These are phyloP conservation scores for Saccharomyces hybrid DNA, from an alignment of 1,139 yeast species.

Conservation along the genomic window DNA sequence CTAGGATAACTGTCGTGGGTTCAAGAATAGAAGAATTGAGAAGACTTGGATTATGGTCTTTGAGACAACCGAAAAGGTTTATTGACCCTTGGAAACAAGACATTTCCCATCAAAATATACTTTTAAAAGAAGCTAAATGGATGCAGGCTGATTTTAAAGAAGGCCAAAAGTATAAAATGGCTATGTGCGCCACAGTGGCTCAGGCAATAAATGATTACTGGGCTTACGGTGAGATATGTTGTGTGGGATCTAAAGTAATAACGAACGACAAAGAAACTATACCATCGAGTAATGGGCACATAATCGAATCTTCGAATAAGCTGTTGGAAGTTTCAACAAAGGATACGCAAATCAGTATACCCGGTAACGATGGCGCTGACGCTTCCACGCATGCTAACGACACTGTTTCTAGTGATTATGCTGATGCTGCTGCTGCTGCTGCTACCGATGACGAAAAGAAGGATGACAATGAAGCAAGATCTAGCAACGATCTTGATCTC, in stretches of 20 bases:
- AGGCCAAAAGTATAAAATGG: conserved; percentile 57
- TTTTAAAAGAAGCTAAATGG: conserved; percentile 81
- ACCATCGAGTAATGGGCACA: neutral
- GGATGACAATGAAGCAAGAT: neutral
- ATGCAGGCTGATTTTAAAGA: conserved; percentile 74
- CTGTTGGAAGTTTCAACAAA: neutral
- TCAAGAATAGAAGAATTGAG: conserved; percentile 89
- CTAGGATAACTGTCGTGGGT: conserved; percentile 84
- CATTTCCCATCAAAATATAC: conserved; percentile 59
- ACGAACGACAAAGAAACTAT: neutral
- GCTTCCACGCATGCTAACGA: neutral
- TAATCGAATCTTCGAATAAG: neutral
- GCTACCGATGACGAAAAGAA: neutral
- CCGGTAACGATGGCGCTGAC: neutral
- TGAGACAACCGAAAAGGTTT: conserved; percentile 71
- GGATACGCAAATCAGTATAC: neutral
- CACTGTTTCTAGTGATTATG: neutral
- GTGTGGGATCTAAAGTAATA: conserved; percentile 37
- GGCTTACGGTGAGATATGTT: conserved; percentile 62
- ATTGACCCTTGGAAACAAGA: conserved; percentile 51
- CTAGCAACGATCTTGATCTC: neutral
- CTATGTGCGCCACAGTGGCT: conserved; percentile 62
- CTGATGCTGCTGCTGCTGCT: neutral
- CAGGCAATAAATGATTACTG: conserved; percentile 71
- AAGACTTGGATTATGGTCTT: conserved; percentile 82